Conservation (phyloP, 1,284 basidiomycete species). For the Trametes pubescens region DNA sequence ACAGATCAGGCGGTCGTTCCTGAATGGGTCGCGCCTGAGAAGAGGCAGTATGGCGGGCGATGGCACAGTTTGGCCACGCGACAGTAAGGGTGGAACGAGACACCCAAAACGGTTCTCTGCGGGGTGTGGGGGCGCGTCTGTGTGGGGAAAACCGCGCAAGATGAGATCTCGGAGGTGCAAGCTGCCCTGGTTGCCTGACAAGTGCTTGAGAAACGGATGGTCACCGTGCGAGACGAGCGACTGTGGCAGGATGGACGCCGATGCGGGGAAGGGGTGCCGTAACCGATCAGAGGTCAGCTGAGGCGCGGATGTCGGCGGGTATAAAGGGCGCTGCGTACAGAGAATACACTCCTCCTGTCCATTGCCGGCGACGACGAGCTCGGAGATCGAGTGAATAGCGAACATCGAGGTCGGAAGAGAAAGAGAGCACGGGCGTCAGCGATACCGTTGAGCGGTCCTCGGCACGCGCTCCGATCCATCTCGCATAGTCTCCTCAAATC, state of each 20-base stretch:
- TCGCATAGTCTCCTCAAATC: constrained; percentile 22
- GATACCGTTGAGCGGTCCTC: constrained; percentile 10
- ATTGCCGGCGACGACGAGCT: constrained; percentile 24
- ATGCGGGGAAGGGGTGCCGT: constrained; percentile 31
- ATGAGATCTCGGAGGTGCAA: constrained; percentile 19
- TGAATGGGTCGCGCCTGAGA: constrained; percentile 12
- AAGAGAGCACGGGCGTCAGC: constrained; percentile 2
- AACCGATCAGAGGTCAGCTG: constrained; percentile 31
- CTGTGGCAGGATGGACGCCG: constrained; percentile 14
- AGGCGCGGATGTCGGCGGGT: constrained; percentile 20
- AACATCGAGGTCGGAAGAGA: constrained; percentile 3
- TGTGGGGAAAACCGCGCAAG: constrained; percentile 20
- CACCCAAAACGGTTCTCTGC: constrained; percentile 9
- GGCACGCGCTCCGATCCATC: constrained; percentile 31
- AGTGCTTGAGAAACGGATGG: constrained; percentile 28
- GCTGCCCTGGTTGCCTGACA: constrained; percentile 17
- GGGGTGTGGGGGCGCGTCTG: constrained; percentile 24
- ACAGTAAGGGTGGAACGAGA: constrained; percentile 17
- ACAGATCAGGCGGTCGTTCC: constrained; percentile 13
- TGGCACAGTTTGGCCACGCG: constrained; percentile 8
- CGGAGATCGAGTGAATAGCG: constrained; percentile 6
- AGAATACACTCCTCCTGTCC: constrained; percentile 8
- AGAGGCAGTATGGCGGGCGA: constrained; percentile 6
- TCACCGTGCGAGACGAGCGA: constrained; percentile 23
- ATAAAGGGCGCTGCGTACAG: constrained; percentile 18